Conservation (phyloP, 192 early-diverging fungal species). For the Kappamyces sp. region DNA sequence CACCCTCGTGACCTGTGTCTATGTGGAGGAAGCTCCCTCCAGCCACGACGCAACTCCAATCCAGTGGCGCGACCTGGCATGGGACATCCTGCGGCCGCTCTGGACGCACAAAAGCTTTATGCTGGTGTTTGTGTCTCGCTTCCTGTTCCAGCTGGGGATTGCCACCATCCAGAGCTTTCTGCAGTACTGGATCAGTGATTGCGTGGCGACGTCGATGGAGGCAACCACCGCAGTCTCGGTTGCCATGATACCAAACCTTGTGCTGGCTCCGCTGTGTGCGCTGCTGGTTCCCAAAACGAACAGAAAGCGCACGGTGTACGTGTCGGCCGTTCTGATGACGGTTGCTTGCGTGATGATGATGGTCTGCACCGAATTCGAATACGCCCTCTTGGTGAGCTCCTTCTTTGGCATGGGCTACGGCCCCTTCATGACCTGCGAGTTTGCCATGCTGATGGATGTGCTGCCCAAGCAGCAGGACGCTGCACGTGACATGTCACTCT, state of each 20-base stretch:
- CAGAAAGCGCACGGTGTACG: constrained; percentile 25
- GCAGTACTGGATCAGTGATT: constrained; percentile 46
- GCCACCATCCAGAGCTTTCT: constrained; percentile 45
- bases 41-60: constrained; percentile 14
- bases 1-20: constrained; percentile 7
- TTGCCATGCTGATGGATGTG: constrained; percentile 36
- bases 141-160: constrained; percentile 45
- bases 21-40: background rate
- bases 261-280: constrained; percentile 32
- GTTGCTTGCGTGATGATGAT: constrained; percentile 19
- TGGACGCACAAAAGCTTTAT: constrained; percentile 29
- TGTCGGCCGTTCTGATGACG: constrained; percentile 18
- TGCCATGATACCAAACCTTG: constrained; percentile 36
- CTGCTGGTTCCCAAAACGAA: constrained; percentile 16
- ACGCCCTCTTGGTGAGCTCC: constrained; percentile 15
- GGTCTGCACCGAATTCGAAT: constrained; percentile 14
- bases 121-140: constrained; percentile 37
- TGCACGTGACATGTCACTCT: constrained; percentile 39
- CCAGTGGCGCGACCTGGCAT: constrained; percentile 22
- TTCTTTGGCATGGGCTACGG: constrained; percentile 32
- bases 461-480: constrained; percentile 25
- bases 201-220: constrained; percentile 23
- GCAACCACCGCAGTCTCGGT: constrained; percentile 34
- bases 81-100: constrained; percentile 30
- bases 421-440: constrained; percentile 23